Percentiles rank a stretch among this genome's conserved stretches.
Evolutionary conservation across 495 filamentous ascomycete species (phyloP).

Genomic region (Trichocladium antarcticum): DNA sequence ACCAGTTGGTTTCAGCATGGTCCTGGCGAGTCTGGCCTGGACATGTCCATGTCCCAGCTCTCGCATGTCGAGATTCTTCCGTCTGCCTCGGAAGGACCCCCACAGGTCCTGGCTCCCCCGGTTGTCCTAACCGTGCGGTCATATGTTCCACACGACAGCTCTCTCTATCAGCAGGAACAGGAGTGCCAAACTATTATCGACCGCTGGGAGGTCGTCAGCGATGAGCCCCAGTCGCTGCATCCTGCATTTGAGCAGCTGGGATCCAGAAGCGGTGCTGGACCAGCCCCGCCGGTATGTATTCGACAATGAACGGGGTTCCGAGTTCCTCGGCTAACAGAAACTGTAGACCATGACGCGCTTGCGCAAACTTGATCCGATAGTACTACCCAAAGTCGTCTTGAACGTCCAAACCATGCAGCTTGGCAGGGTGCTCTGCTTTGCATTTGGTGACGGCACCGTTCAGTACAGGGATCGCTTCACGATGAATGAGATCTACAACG

Average conservation of each 20-base stretch:
- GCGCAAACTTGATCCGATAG: constrained; percentile 54
- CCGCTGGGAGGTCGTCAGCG: constrained; percentile 61
- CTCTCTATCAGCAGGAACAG: constrained; percentile 49
- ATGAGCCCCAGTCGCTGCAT: constrained; percentile 50
- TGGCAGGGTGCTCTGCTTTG: constrained; percentile 55
- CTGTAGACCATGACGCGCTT: constrained; percentile 48
- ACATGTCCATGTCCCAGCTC: constrained; percentile 46
- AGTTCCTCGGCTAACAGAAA: constrained; percentile 7
- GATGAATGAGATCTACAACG: constrained; percentile 51
- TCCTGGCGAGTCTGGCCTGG: constrained; percentile 34
- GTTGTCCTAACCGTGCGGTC: constrained; percentile 64
- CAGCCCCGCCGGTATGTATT: constrained; percentile 32
- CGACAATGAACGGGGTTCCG: background rate
- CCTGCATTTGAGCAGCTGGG: constrained; percentile 63
- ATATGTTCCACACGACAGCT: constrained; percentile 41
- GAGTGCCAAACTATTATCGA: constrained; percentile 58
- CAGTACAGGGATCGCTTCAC: constrained; percentile 64
- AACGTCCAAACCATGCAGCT: constrained; percentile 53
- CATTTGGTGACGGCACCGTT: constrained; percentile 64
- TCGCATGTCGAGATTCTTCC: constrained; percentile 58
- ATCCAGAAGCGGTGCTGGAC: constrained; percentile 40
- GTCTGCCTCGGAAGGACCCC: constrained; percentile 38
- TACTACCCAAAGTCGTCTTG: constrained; percentile 57
- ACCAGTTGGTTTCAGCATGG: constrained; percentile 40
- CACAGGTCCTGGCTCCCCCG: constrained; percentile 42